Evolutionary conservation across 768 basidiomycete genomes (phyloP), one percentile per base, ranked within the genome.

Genomic region (Tricholoma sp.): DNA sequence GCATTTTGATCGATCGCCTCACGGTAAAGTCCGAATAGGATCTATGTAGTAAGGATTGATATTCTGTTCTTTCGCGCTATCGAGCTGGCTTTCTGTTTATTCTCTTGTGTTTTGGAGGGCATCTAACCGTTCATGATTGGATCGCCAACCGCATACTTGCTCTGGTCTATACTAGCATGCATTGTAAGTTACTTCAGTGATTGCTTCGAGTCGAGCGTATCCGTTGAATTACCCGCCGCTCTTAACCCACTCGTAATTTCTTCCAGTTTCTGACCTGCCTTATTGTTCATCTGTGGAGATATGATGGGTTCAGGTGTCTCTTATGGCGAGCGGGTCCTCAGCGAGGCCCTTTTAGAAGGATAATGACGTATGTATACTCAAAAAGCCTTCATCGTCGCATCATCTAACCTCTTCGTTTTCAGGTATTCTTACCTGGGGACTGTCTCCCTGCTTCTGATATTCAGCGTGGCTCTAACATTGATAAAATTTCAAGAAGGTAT

Each of bases 321-420:
- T 79, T 75, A 69, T 91, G 89, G 88, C 78, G 83, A 66, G 78
- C 84, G 12, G 88, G 88, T 32, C 79, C 88, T 53, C 88, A 89
- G 67, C 88, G 86, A 56, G 91, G 91, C 56, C 84, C 90, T 11
- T 93, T 93, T 80, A 91, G 88, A 72, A 80, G 91, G 52, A 79
- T 93, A 66, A 93, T 93, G 91, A 92, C 88, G 88, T 91, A 66
- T 66, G 84, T 76, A 27, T 27, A 27, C 24, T 37, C 43, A n/a
- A 39, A 16, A 6, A 24, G 14, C 18, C 24, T 29, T 7, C n/a
- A 22, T 57, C 7, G 32, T 18, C 37, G 64, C 64, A 52, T 54
- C 50, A 56, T 21, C 53, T 18, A n/a, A 59, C 16, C 51, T 39
- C 43, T 60, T 58, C 59, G 31, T 5, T 29, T 50, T 55, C 66